Percentiles rank a stretch among this genome's conserved stretches.
Conservation (phyloP, 495 filamentous ascomycete genomes). For the Aspergillus bertholletiae region DNA sequence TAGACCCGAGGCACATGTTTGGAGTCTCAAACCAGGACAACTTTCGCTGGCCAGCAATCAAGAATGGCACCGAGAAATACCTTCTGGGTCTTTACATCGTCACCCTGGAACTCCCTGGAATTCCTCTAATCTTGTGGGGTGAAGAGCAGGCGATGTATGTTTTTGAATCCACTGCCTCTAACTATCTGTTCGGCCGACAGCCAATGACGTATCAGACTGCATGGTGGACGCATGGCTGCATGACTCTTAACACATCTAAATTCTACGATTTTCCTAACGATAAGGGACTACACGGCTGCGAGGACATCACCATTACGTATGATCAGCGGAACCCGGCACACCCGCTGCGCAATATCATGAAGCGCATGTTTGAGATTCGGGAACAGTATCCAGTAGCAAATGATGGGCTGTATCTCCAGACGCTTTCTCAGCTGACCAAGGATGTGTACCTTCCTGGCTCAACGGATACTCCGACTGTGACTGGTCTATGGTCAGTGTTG, state of each 20-base stretch:
- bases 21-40: constrained; percentile 72
- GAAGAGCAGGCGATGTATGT: constrained; percentile 71
- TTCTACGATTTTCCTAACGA: constrained; percentile 60
- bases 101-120: constrained; percentile 64
- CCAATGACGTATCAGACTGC: constrained; percentile 63
- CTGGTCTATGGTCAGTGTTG: constrained; percentile 64
- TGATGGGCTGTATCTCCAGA: constrained; percentile 57
- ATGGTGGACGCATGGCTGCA: constrained; percentile 70
- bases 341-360: constrained; percentile 63
- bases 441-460: constrained; percentile 52
- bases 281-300: constrained; percentile 52
- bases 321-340: constrained; percentile 71
- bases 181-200: constrained; percentile 70
- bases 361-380: constrained; percentile 63
- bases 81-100: constrained; percentile 62
- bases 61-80: constrained; percentile 58
- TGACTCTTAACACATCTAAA: constrained; percentile 50
- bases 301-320: constrained; percentile 54
- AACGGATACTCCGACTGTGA: constrained; percentile 52
- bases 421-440: constrained; percentile 57
- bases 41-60: constrained; percentile 67
- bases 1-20: constrained; percentile 70
- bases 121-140: constrained; percentile 63
- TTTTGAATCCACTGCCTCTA: constrained; percentile 61
- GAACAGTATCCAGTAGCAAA: constrained; percentile 57